Evolutionary conservation across 1,284 basidiomycete genomes (phyloP).

Genomic region (Malassezia brasiliensis): DNA sequence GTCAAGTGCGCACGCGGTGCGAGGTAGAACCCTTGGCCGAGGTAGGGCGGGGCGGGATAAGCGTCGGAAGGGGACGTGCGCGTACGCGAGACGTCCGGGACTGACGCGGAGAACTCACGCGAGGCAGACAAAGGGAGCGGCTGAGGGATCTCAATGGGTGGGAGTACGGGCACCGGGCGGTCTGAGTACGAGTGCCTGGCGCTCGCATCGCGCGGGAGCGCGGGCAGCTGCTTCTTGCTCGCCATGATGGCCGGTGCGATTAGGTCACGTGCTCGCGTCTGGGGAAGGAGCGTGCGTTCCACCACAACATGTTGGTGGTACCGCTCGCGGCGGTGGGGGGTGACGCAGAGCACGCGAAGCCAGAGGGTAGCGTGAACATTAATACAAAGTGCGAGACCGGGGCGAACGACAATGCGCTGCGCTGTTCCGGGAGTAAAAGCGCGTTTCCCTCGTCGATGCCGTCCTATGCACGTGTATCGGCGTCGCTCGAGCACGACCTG

Average conservation of each 20-base stretch:
- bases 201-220: not conserved
- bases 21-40: not conserved
- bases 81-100: not conserved
- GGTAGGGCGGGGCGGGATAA: not conserved
- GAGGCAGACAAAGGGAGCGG: not conserved
- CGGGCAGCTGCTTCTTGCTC: constrained; percentile 1
- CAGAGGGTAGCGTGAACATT: not conserved
- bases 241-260: not conserved
- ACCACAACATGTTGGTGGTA: constrained; percentile 15
- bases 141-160: not conserved
- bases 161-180: not conserved
- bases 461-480: constrained; percentile 4
- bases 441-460: not conserved
- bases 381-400: not conserved
- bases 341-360: too few species aligned
- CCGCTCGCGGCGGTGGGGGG: constrained; percentile 2
- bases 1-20: constrained; percentile 1
- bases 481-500: constrained; percentile 33
- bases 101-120: not conserved
- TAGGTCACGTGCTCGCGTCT: not conserved
- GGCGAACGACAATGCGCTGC: too few species aligned
- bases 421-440: too few species aligned
- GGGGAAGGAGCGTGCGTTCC: not conserved
- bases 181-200: not conserved
- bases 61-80: not conserved